These are phyloP conservation scores for Heritiera littoralis DNA, from an alignment of 345 rosid genomes.

Conservation along the genomic window DNA sequence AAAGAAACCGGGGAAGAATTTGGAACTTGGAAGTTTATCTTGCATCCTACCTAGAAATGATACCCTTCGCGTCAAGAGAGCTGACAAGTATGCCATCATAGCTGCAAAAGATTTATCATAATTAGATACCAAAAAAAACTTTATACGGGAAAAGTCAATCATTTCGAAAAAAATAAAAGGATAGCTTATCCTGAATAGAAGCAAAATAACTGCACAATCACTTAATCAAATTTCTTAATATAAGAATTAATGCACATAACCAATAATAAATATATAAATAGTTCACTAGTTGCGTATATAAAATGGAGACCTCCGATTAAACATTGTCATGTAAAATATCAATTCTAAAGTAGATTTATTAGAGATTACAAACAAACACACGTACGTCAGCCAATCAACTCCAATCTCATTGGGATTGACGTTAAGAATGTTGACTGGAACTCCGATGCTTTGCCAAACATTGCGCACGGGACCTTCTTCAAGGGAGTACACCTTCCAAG, in stretches of 20 bases:
- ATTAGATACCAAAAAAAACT: constrained; percentile 20
- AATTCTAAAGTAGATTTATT: too few species aligned
- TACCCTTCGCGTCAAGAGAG: constrained; percentile 65
- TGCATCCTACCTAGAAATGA: constrained; percentile 60
- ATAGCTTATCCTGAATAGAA: too few species aligned
- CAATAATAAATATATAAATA: too few species aligned
- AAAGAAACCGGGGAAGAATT: background rate
- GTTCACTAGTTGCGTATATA: too few species aligned
- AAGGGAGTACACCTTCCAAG: constrained; percentile 77
- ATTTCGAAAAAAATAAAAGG: constrained; percentile 19
- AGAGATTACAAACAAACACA: too few species aligned
- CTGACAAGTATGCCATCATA: constrained; percentile 78
- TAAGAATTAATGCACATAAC: too few species aligned
- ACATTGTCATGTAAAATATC: too few species aligned
- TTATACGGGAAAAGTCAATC: background rate
- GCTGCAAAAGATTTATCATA: constrained; percentile 47
- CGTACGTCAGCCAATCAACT: constrained; percentile 90
- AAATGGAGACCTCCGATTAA: too few species aligned
- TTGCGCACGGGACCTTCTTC: constrained; percentile 73
- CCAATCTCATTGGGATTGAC: constrained; percentile 34
- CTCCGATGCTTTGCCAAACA: constrained; percentile 68
- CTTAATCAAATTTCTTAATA: too few species aligned
- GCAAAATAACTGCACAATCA: too few species aligned
- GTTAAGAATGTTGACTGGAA: constrained; percentile 55
- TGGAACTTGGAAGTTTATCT: background rate